Evolutionary conservation across 2,329 filamentous ascomycete genomes (phyloP).

Genomic region (Mariannaea elegans): DNA sequence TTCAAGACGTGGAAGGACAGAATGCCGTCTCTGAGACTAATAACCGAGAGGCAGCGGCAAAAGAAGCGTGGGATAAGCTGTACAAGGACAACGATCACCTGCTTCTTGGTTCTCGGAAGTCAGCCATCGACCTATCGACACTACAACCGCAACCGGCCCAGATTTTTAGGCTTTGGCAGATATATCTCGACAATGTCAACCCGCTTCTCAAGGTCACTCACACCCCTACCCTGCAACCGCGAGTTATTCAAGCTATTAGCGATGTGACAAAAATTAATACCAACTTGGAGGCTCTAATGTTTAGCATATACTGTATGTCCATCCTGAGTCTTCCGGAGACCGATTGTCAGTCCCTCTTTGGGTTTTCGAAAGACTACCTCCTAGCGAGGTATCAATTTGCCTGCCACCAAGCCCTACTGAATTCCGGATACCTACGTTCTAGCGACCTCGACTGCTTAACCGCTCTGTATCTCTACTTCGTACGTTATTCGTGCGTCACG

Average conservation of each 20-base stretch:
- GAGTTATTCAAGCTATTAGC: conserved; percentile 59
- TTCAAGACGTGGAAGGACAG: not conserved
- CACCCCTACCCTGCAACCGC: conserved; percentile 60
- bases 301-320: conserved; percentile 59
- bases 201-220: conserved; percentile 68
- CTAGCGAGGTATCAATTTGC: conserved; percentile 56
- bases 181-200: conserved; percentile 66
- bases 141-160: conserved; percentile 59
- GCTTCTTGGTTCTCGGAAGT: conserved; percentile 58
- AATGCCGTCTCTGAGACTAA: not conserved
- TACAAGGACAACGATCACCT: conserved; percentile 54
- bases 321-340: conserved; percentile 52
- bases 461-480: conserved; percentile 65
- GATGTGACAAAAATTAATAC: conserved; percentile 51
- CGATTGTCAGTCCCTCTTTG: conserved; percentile 54
- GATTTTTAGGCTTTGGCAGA: conserved; percentile 64
- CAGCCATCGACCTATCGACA: conserved; percentile 53
- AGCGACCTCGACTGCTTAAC: conserved; percentile 63
- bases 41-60: conserved; percentile 1
- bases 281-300: conserved; percentile 64
- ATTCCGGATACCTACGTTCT: conserved; percentile 59
- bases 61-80: conserved; percentile 48
- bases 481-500: conserved; percentile 44
- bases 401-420: conserved; percentile 62
- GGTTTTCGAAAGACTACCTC: conserved; percentile 51